phyloP scores from a whole-genome alignment of 176 grass and related monocot genomes.

The Microstegium vimineum region DNA sequence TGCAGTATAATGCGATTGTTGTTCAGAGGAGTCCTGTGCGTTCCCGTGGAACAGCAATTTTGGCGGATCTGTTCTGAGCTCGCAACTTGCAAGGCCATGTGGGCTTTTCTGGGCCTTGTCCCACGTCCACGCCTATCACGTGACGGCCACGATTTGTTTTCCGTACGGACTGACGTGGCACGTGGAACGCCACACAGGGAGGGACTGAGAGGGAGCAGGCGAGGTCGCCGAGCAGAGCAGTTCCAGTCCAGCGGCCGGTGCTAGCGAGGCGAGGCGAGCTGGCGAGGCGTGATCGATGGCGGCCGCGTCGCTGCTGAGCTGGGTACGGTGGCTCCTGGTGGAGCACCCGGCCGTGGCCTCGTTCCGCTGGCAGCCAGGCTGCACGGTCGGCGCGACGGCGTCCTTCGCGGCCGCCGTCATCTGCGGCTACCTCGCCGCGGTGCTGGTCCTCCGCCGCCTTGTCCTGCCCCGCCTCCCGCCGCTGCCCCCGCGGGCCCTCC shows the following conservation, averaged over 20 bases:
- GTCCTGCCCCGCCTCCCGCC: slow-evolving; percentile 51
- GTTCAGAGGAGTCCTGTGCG: too few species aligned
- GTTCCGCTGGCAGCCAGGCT: slow-evolving; percentile 64
- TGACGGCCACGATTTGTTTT: neutral
- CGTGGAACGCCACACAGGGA: neutral
- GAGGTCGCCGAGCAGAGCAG: neutral
- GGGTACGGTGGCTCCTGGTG: slow-evolving; percentile 58
- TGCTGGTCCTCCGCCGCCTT: slow-evolving; percentile 56
- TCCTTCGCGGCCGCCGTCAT: slow-evolving; percentile 51
- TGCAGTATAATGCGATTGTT: neutral
- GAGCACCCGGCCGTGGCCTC: slow-evolving; percentile 60
- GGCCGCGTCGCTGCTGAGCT: slow-evolving; percentile 24
- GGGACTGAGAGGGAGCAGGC: neutral
- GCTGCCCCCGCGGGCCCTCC: slow-evolving; percentile 28
- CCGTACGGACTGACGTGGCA: slow-evolving; percentile 21
- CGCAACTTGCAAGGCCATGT: too few species aligned
- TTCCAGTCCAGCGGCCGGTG: neutral
- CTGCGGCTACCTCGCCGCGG: slow-evolving; percentile 62
- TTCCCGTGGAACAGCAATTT: too few species aligned
- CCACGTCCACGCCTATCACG: neutral
- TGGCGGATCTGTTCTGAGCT: too few species aligned
- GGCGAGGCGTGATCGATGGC: slow-evolving; percentile 19
- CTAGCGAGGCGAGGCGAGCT: neutral
- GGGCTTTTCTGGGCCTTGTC: neutral
- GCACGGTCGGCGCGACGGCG: slow-evolving; percentile 50